Conservation (phyloP, 305 asterid species). For the Vinca major region DNA sequence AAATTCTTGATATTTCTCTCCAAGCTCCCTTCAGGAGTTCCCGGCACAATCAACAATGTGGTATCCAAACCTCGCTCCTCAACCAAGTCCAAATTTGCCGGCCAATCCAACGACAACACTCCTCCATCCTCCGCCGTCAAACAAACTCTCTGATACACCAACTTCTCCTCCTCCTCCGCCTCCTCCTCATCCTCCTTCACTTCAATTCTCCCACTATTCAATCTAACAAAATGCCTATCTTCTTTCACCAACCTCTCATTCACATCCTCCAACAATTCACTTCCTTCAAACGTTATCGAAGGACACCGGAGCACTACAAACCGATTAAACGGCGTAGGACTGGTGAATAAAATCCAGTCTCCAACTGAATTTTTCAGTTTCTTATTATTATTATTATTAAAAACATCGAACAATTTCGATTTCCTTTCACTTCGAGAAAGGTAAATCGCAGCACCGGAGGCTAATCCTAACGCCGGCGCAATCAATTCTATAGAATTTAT, state of each 20-base stretch:
- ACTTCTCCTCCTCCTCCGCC: conserved; percentile 32
- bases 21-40: conserved; percentile 71
- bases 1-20: conserved; percentile 45
- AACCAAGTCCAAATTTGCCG: conserved; percentile 64
- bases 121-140: conserved; percentile 70
- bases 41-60: conserved; percentile 77
- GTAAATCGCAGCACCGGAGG: conserved; percentile 58
- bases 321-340: conserved; percentile 93
- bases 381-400: not conserved
- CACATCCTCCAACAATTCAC: conserved; percentile 49
- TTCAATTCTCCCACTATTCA: conserved; percentile 51
- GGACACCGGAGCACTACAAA: conserved; percentile 82
- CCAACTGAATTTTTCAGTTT: conserved; percentile 30
- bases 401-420: conserved; percentile 12
- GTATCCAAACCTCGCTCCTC: conserved; percentile 85
- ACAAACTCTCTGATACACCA: conserved; percentile 82
- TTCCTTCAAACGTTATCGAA: conserved; percentile 59
- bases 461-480: conserved; percentile 64
- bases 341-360: conserved; percentile 74
- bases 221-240: conserved; percentile 60
- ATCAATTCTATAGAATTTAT: conserved; percentile 32
- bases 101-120: conserved; percentile 90
- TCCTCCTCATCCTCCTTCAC: conserved; percentile 24
- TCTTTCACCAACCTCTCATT: conserved; percentile 62
- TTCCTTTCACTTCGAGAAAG: conserved; percentile 26